Conservation (phyloP, 306 rosid species). For the Quillaja saponaria region DNA sequence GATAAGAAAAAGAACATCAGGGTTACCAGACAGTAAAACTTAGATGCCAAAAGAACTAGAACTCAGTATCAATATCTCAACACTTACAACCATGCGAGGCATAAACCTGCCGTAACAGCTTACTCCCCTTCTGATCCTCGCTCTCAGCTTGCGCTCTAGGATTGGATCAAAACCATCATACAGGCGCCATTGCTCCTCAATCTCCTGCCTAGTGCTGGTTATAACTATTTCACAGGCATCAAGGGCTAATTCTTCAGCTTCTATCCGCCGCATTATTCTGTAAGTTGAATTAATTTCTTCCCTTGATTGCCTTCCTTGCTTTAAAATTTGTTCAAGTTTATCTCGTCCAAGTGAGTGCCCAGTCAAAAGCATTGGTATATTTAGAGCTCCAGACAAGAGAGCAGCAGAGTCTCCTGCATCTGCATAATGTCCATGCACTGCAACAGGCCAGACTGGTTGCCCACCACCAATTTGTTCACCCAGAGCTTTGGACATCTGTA, state of each 20-base stretch:
- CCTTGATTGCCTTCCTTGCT: slow-evolving; percentile 61
- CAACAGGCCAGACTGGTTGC: slow-evolving; percentile 58
- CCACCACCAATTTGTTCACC: slow-evolving; percentile 60
- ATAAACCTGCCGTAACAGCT: slow-evolving; percentile 61
- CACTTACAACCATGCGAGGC: slow-evolving; percentile 68
- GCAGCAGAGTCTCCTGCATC: slow-evolving; percentile 70
- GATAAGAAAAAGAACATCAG: not conserved
- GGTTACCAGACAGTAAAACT: too few relatives aligned
- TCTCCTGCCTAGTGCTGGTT: slow-evolving; percentile 70
- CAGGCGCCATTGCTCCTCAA: slow-evolving; percentile 64
- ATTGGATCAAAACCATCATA: slow-evolving; percentile 73
- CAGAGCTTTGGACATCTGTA: slow-evolving; percentile 56
- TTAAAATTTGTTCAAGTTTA: slow-evolving; percentile 59
- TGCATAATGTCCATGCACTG: slow-evolving; percentile 67
- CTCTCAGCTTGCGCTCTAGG: slow-evolving; percentile 59
- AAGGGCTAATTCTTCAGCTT: slow-evolving; percentile 63
- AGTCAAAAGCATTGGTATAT: slow-evolving; percentile 62
- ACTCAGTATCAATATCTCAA: not conserved
- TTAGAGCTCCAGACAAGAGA: slow-evolving; percentile 60
- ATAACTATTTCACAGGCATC: slow-evolving; percentile 63
- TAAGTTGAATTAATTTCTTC: slow-evolving; percentile 58
- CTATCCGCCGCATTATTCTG: slow-evolving; percentile 68
- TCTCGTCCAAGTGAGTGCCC: slow-evolving; percentile 66
- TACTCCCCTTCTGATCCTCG: slow-evolving; percentile 56
- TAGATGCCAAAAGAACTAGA: slow-evolving; percentile 1